Evolutionary conservation across 2,329 filamentous ascomycete genomes (phyloP), one percentile per base, ranked within the genome.

Genomic region (Bipolaris cookei): DNA sequence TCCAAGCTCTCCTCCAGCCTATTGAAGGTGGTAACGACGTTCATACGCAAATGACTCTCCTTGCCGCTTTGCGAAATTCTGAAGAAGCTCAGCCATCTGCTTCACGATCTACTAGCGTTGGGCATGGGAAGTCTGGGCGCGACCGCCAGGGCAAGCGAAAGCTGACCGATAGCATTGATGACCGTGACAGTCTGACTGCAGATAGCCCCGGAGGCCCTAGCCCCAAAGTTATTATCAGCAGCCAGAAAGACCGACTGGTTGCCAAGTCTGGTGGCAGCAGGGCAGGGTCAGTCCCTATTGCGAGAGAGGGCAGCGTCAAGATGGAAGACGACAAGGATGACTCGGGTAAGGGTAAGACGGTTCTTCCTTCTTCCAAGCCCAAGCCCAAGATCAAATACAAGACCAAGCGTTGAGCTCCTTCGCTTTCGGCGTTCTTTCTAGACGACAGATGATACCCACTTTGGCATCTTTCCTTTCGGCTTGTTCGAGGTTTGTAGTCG

Each of bases 221-320:
- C 23, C 74, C 73, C 2, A 75, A 75, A 43, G 72, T 77, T 14
- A 56, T 69, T 44, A 69, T 72, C 48, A 64, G 56, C 46, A 63
- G 57, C 44, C 67, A 69, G 23, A 74, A 75, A 57, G 70, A 74
- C 25, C 59, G 74, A 38, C 62, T 76, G 18, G 75, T 79, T 61
- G 75, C 76, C 52, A 78, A 80, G 65, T 71, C 76, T 41, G 75
- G 76, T 43, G 66, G 72, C 21, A 76, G 74, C 52, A 67, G 76
- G 51, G 75, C 73, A 16, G 78, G 78, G 45, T 80, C 77, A 39
- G 79, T 82, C 32, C 77, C 79, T 13, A 77, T 76, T 48, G 78
- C 72, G 13, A 73, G 81, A 34, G 81, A 83, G 61, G 69, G 79
- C n/a, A 80, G 77, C 45, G 81, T 82, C n/a, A 83, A 83, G 62